A percentile compares a stretch with the other conserved stretches of the same genome.
phyloP scores from a whole-genome alignment of 129 eudicot genomes.

The Lactuca sativa region DNA sequence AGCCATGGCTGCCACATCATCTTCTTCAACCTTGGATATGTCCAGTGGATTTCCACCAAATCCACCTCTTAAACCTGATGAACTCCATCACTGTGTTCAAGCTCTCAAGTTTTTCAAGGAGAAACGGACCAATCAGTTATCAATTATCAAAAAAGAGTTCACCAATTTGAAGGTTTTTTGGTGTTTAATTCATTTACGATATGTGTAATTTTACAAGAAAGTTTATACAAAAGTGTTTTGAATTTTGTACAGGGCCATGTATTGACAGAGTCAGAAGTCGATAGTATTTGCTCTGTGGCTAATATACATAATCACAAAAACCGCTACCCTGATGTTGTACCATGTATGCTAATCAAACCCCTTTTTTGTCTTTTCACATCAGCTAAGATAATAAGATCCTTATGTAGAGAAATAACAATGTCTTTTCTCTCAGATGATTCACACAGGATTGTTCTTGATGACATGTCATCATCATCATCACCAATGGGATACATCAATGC shows the following conservation, averaged over 20 bases:
- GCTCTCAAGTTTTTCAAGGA: conserved; percentile 61
- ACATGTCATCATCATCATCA: conserved; percentile 60
- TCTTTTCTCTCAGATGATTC: conserved; percentile 63
- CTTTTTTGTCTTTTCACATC: neutral
- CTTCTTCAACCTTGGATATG: conserved; percentile 7
- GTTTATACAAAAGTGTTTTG: no score
- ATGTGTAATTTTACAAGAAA: no score
- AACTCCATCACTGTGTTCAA: conserved; percentile 51
- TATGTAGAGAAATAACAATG: neutral
- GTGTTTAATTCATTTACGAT: neutral
- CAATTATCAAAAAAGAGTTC: conserved; percentile 53
- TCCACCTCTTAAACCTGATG: conserved; percentile 49
- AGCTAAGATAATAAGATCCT: neutral
- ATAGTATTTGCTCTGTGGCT: conserved; percentile 70
- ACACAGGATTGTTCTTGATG: conserved; percentile 75
- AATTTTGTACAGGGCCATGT: conserved; percentile 52
- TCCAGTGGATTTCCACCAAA: conserved; percentile 39
- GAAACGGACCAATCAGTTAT: conserved; percentile 33
- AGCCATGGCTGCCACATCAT: conserved; percentile 54
- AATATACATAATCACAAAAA: conserved; percentile 55
- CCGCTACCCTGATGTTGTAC: conserved; percentile 82
- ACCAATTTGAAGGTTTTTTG: conserved; percentile 49
- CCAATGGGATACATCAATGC: conserved; percentile 91
- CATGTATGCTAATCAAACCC: conserved; percentile 53
- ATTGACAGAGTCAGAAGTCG: conserved; percentile 57